Conservation (phyloP, 108 stramenopile species). For the Aurantiochytrium sp. region DNA sequence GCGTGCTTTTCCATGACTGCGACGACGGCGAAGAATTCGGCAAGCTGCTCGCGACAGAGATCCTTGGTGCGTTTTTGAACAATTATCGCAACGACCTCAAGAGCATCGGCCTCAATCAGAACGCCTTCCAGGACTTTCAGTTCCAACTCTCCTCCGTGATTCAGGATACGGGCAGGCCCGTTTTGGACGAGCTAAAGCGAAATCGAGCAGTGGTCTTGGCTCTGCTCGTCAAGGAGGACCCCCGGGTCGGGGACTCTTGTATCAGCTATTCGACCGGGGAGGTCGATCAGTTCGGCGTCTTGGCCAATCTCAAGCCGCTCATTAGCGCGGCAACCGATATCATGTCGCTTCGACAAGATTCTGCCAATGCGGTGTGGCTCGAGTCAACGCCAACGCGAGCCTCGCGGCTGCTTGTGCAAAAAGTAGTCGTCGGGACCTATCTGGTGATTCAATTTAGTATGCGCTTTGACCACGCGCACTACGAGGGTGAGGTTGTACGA, state of each 20-base stretch:
- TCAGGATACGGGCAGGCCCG: constrained; percentile 34
- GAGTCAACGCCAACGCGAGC: constrained; percentile 1
- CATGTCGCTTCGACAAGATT: not conserved
- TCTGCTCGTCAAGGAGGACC: constrained; percentile 33
- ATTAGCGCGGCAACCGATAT: constrained; percentile 28
- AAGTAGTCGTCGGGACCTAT: not conserved
- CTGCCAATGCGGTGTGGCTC: not conserved
- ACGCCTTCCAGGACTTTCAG: constrained; percentile 41
- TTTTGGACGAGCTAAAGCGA: constrained; percentile 29
- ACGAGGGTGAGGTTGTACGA: not conserved
- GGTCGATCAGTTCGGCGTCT: constrained; percentile 40
- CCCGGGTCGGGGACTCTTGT: constrained; percentile 12
- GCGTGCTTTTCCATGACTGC: constrained; percentile 49
- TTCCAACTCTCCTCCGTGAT: constrained; percentile 28
- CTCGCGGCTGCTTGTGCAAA: constrained; percentile 3
- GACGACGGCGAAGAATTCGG: constrained; percentile 40
- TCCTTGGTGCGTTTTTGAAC: constrained; percentile 41
- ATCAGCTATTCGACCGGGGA: constrained; percentile 27
- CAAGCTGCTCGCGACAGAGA: constrained; percentile 42
- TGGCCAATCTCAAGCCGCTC: constrained; percentile 41
- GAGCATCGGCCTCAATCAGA: constrained; percentile 33
- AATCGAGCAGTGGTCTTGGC: constrained; percentile 27
- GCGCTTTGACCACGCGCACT: not conserved
- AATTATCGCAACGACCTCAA: constrained; percentile 21
- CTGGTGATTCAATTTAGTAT: constrained; percentile 1